A percentile compares a stretch with the other conserved stretches of the same genome.
Evolutionary conservation across 176 grass and related monocot genomes (phyloP).

Genomic region (Saccharum spontaneum): DNA sequence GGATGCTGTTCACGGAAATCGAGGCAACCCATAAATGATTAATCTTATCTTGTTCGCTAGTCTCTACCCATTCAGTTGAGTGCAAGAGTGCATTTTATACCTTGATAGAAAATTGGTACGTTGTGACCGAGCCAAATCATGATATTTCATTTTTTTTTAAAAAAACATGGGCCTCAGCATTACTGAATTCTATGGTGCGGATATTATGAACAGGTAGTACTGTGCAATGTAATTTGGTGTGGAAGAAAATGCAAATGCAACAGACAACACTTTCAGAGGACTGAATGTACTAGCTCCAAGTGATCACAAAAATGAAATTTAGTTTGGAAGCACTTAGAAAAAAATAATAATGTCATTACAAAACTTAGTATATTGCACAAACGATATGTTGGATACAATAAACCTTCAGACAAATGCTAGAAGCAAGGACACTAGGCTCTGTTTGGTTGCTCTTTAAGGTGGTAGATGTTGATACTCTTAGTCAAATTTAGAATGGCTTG

Average conservation of each 20-base stretch:
- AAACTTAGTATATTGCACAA: no score
- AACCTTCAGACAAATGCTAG: no score
- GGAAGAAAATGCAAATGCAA: neutral
- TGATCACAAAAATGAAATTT: neutral
- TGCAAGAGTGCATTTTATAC: neutral
- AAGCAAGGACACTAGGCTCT: no score
- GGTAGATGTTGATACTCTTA: neutral
- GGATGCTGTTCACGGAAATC: neutral
- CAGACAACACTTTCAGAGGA: neutral
- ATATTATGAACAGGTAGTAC: neutral
- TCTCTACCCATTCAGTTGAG: neutral
- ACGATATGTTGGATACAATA: no score
- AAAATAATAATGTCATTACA: no score
- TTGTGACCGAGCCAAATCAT: neutral
- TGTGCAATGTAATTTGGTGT: neutral
- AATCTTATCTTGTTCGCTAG: neutral
- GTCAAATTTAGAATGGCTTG: no score
- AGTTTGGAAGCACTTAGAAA: neutral
- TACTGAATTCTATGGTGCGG: neutral
- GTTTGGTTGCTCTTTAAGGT: no score
- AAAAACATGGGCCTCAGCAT: neutral
- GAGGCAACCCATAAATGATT: neutral
- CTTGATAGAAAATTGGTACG: neutral
- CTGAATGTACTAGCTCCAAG: neutral
- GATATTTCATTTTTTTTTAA: neutral